Percentiles rank a stretch among this genome's conserved stretches.
These are phyloP conservation scores for Psilocybe mexicana DNA, from an alignment of 1,284 basidiomycete genomes.

Conservation along the genomic window DNA sequence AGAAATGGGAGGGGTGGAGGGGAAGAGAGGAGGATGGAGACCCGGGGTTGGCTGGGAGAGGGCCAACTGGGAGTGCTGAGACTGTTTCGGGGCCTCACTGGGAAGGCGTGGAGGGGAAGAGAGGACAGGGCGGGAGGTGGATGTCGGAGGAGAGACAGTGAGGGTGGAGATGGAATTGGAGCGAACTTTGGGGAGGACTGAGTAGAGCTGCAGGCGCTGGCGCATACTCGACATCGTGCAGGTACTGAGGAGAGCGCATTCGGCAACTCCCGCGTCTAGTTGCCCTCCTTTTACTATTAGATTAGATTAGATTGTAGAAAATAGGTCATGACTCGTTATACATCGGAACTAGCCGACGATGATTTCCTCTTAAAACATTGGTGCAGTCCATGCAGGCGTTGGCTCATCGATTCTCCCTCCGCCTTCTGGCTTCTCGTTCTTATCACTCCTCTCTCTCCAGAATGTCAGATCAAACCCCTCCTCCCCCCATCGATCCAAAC, in stretches of 20 bases:
- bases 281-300: neutral
- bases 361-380: neutral
- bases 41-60: slow-evolving; percentile 20
- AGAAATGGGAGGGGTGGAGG: slow-evolving; percentile 17
- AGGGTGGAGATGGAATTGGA: slow-evolving; percentile 22
- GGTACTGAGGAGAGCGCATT: neutral
- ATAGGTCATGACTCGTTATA: neutral
- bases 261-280: neutral
- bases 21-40: slow-evolving; percentile 18
- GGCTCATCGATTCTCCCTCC: slow-evolving; percentile 19
- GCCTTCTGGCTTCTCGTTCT: slow-evolving; percentile 11
- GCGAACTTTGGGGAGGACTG: slow-evolving; percentile 16
- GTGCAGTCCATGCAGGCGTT: slow-evolving; percentile 11
- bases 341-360: slow-evolving; percentile 7
- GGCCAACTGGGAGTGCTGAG: slow-evolving; percentile 22
- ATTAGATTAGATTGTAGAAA: slow-evolving; percentile 13
- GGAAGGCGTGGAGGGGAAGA: slow-evolving; percentile 16
- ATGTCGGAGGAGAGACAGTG: slow-evolving; percentile 17
- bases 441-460: slow-evolving; percentile 6
- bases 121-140: slow-evolving; percentile 17
- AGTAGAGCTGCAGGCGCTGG: slow-evolving; percentile 18
- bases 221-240: slow-evolving; percentile 9
- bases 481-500: slow-evolving; percentile 19
- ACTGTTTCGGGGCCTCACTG: slow-evolving; percentile 21
- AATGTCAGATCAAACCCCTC: slow-evolving; percentile 10